Base-by-base conservation (phyloP, 1,284 basidiomycete genomes). In the Pseudozyma sp. region DNA sequence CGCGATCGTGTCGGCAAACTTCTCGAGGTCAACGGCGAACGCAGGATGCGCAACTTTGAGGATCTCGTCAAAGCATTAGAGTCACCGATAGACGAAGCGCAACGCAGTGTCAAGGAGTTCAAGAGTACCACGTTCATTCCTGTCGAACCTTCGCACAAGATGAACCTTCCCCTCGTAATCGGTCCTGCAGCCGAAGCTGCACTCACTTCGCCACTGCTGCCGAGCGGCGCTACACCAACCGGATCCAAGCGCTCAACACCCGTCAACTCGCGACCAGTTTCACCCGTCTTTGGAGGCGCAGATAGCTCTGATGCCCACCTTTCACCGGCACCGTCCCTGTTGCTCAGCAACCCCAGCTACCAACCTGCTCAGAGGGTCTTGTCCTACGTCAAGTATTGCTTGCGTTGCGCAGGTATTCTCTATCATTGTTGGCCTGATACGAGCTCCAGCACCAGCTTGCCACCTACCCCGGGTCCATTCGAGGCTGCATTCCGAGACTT, bases 391-490 rank as follows among this genome's bases (percentile, higher is more conserved):
- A 80, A 84, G 66, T 85, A 89, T 66, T 86, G 88, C 34, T 78
- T 89, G 9, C 87, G 88, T 13, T 88, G 86, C 19, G 84, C 86
- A 0, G 88, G 88, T 1, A 87, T 89, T 58, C 78, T 89, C 31
- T 89, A 88, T 74, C 88, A 89, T 76, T 84, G 70, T 44, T 82
- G 79, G 80, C 79, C 79, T 19, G 80, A 82, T 52, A 64, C 71
- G 9, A 69, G 64, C 52, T 77, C 77, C 14, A 59, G 50, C 35
- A 21, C 61, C 14, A 70, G 64, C 35, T 34, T 65, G 16, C 71
- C 71, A 4, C 12, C 52, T 5, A 74, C 71, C n/a, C 71, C 71
- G 1, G 66, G 71, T 34, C 71, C 71, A 3, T 74, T 74, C 39
- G 66, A 74, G 5, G 66, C 59, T 0, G 66, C 71, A 1, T 74